Percentiles rank a stretch among this genome's conserved stretches.
phyloP scores from a whole-genome alignment of 2,329 filamentous ascomycete genomes.

The Fusarium pseudocircinatum region DNA sequence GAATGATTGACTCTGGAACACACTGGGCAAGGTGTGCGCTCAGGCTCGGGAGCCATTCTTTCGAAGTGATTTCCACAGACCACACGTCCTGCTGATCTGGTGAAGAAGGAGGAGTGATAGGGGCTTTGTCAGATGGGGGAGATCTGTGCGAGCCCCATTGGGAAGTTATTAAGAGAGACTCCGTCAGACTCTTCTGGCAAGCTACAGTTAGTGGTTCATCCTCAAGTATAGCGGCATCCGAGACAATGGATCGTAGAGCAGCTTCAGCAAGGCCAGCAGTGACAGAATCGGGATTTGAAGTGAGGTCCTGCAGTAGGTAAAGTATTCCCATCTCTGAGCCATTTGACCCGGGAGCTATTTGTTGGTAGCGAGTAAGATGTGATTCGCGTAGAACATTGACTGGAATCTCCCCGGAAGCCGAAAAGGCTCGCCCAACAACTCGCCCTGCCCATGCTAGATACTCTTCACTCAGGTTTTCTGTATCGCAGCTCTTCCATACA shows the following conservation, averaged over 20 bases:
- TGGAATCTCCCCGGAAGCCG: slow-evolving; percentile 75
- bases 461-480: slow-evolving; percentile 68
- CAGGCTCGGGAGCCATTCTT: slow-evolving; percentile 70
- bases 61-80: slow-evolving; percentile 53
- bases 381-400: slow-evolving; percentile 69
- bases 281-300: slow-evolving; percentile 64
- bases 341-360: slow-evolving; percentile 56
- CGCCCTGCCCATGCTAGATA: slow-evolving; percentile 88
- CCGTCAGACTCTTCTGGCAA: slow-evolving; percentile 62
- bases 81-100: slow-evolving; percentile 42
- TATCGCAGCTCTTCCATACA: slow-evolving; percentile 80
- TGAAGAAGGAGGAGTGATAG: not conserved
- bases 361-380: slow-evolving; percentile 60
- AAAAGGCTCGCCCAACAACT: slow-evolving; percentile 85
- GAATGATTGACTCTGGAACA: slow-evolving; percentile 70
- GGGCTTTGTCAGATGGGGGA: slow-evolving; percentile 62
- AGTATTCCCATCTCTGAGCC: slow-evolving; percentile 73
- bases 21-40: slow-evolving; percentile 69
- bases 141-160: slow-evolving; percentile 65
- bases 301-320: slow-evolving; percentile 68
- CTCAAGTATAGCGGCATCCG: slow-evolving; percentile 58
- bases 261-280: slow-evolving; percentile 70
- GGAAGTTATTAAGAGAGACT: slow-evolving; percentile 63
- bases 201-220: slow-evolving; percentile 60
- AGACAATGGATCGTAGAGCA: slow-evolving; percentile 66